These are phyloP conservation scores for Sporothrix pseudoabietina DNA, from an alignment of 2,329 filamentous ascomycete genomes.

Conservation along the genomic window DNA sequence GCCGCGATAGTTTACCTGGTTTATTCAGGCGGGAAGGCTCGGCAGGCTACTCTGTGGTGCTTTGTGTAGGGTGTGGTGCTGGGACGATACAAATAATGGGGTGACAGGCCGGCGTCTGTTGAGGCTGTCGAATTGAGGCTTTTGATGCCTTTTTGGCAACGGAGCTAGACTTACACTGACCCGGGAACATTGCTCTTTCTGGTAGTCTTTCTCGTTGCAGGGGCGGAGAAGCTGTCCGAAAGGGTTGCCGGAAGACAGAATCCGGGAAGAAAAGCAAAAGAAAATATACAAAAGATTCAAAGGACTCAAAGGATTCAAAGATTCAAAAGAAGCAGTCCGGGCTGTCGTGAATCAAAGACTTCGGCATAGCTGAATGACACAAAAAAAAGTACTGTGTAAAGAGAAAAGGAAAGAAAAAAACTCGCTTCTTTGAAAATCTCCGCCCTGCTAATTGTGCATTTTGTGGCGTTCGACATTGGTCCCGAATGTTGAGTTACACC, in stretches of 20 bases:
- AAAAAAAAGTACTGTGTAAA: background rate
- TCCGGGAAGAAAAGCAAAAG: background rate
- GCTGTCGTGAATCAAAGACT: too few relatives aligned
- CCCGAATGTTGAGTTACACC: constrained; percentile 20
- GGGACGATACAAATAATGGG: background rate
- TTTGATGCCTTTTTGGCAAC: background rate
- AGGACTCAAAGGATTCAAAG: too few relatives aligned
- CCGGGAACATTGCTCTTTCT: background rate
- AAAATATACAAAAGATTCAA: background rate
- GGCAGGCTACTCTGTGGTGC: background rate
- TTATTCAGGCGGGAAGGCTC: background rate
- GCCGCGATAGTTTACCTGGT: background rate
- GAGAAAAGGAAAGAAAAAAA: background rate
- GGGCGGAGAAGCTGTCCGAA: background rate
- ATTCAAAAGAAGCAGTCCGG: background rate
- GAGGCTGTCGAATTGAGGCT: background rate
- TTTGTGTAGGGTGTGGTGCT: background rate
- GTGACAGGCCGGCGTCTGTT: background rate
- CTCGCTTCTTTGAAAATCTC: background rate
- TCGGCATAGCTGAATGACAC: too few relatives aligned
- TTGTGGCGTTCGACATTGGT: background rate
- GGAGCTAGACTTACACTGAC: background rate
- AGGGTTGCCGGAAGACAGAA: background rate
- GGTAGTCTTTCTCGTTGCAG: background rate
- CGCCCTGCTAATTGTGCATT: background rate